A percentile compares a stretch with the other conserved stretches of the same genome.
Evolutionary conservation across 768 basidiomycete genomes (phyloP).

Genomic region (Punctularia strigosozonata): DNA sequence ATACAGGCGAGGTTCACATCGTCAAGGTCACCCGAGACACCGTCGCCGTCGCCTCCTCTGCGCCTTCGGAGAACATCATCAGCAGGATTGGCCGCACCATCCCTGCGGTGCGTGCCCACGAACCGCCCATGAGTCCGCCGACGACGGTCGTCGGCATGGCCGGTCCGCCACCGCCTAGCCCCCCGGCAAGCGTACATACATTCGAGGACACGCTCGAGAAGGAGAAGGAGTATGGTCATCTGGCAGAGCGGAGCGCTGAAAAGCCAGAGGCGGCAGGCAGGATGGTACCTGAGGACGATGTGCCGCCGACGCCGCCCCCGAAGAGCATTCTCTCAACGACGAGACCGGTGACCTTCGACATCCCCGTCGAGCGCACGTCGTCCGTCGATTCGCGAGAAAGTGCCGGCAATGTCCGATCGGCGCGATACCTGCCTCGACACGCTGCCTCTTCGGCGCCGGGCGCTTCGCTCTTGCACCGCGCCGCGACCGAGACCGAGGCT

Average conservation of each 20-base stretch:
- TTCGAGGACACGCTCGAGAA: no score
- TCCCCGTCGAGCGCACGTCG: slow-evolving; percentile 19
- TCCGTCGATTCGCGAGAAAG: no score
- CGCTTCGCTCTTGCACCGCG: slow-evolving; percentile 24
- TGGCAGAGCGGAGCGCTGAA: slow-evolving; percentile 11
- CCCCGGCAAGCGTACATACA: slow-evolving; percentile 31
- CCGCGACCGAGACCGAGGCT: slow-evolving; percentile 39
- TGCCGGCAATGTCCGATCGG: neutral
- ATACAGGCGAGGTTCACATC: slow-evolving; percentile 38
- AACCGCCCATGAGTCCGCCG: slow-evolving; percentile 5
- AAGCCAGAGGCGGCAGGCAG: slow-evolving; percentile 7
- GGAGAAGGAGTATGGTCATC: slow-evolving; percentile 6
- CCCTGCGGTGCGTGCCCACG: slow-evolving; percentile 8
- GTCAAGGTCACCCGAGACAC: slow-evolving; percentile 40
- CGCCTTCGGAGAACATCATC: slow-evolving; percentile 23
- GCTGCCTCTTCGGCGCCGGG: slow-evolving; percentile 17
- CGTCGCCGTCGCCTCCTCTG: slow-evolving; percentile 26
- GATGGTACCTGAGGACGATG: neutral
- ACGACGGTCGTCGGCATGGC: slow-evolving; percentile 13
- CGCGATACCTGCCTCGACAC: neutral
- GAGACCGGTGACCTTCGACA: slow-evolving; percentile 15
- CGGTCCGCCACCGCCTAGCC: slow-evolving; percentile 52
- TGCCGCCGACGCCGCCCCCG: slow-evolving; percentile 6
- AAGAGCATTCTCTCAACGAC: slow-evolving; percentile 5
- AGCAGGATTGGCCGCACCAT: slow-evolving; percentile 22